These are phyloP conservation scores for Epichloe sp. DNA, from an alignment of 2,329 filamentous ascomycete species.

Conservation along the genomic window DNA sequence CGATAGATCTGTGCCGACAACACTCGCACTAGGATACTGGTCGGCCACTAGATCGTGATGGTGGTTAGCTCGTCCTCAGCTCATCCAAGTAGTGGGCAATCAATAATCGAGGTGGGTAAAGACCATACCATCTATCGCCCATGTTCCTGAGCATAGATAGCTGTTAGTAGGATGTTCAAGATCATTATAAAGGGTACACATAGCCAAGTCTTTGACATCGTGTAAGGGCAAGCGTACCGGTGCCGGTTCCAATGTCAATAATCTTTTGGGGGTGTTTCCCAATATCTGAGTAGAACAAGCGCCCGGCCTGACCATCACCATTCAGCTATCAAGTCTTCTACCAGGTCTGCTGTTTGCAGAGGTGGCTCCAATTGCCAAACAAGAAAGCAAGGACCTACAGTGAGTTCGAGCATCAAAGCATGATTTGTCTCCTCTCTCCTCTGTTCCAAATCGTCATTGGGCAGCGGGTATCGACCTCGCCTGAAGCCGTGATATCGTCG, in stretches of 20 bases:
- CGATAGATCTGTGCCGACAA: constrained; percentile 29
- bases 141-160: constrained; percentile 23
- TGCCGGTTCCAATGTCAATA: constrained; percentile 37
- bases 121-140: constrained; percentile 37
- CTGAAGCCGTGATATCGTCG: constrained; percentile 31
- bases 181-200: background rate
- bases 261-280: constrained; percentile 27
- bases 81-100: background rate
- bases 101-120: background rate
- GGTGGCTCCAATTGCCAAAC: background rate
- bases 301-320: constrained; percentile 17
- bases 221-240: constrained; percentile 19
- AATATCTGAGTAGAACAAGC: constrained; percentile 27
- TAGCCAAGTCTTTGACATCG: background rate
- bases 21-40: constrained; percentile 25
- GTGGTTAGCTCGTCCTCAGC: background rate
- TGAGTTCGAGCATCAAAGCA: constrained; percentile 30
- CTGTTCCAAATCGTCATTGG: constrained; percentile 33
- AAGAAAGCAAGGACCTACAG: constrained; percentile 12
- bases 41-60: constrained; percentile 22
- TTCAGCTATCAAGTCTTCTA: background rate
- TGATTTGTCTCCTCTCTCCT: constrained; percentile 33
- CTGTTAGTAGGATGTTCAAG: background rate
- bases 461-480: constrained; percentile 30
- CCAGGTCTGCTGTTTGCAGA: background rate